Evolutionary conservation across 306 rosid species (phyloP).

Genomic region (Cicer bijugum): DNA sequence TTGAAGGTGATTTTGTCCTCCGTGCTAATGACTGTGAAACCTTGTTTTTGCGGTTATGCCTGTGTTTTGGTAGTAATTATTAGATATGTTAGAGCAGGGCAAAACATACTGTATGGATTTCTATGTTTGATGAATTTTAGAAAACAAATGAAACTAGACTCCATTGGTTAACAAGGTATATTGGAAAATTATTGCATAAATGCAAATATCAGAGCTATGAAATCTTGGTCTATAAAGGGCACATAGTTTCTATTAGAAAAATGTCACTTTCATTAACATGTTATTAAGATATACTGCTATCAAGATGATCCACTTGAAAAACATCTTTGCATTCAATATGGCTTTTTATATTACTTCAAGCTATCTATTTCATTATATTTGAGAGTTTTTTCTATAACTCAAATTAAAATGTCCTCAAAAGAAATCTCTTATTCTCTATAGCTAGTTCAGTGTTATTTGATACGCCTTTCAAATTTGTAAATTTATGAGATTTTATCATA

Average conservation of each 20-base stretch:
- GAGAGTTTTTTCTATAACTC: constrained; percentile 18
- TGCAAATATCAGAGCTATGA: constrained; percentile 6
- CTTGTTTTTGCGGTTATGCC: constrained; percentile 7
- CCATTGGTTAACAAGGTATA: background rate
- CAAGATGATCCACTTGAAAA: constrained; percentile 5
- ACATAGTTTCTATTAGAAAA: background rate
- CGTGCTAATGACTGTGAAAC: constrained; percentile 20
- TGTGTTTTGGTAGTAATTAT: background rate
- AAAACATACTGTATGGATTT: background rate
- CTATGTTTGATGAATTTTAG: background rate
- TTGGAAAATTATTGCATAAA: background rate
- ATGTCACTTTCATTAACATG: background rate
- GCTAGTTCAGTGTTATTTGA: background rate
- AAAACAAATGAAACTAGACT: background rate
- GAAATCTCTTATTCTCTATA: background rate
- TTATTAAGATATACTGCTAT: constrained; percentile 15
- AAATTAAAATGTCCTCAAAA: background rate
- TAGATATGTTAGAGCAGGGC: background rate
- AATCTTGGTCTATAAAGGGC: background rate
- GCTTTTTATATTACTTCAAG: background rate
- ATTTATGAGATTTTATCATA: constrained; percentile 1
- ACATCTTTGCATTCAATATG: background rate
- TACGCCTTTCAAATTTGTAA: constrained; percentile 22
- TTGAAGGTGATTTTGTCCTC: constrained; percentile 63
- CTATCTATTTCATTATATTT: constrained; percentile 8